Conservation (phyloP, 2,329 filamentous ascomycete genomes). For the Hysterium pulicare region DNA sequence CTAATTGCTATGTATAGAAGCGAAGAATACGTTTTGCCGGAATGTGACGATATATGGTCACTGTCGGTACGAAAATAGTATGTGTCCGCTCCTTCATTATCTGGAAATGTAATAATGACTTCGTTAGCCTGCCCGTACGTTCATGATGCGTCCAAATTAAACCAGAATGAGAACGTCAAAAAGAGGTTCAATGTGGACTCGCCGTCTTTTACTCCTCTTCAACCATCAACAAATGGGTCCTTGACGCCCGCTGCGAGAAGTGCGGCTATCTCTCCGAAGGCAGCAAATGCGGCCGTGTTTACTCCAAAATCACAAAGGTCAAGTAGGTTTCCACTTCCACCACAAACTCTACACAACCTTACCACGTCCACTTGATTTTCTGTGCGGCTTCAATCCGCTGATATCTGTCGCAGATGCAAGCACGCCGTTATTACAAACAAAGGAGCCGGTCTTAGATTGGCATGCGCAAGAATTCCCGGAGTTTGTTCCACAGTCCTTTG, state of each 20-base stretch:
- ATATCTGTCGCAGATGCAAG: slow-evolving; percentile 33
- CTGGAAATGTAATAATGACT: not conserved
- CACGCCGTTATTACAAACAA: slow-evolving; percentile 44
- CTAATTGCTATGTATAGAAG: slow-evolving; percentile 46
- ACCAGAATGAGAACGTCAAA: slow-evolving; percentile 55
- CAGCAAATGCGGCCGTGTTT: slow-evolving; percentile 83
- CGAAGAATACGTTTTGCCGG: slow-evolving; percentile 84
- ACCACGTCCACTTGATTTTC: slow-evolving; percentile 1
- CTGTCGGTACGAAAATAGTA: slow-evolving; percentile 84
- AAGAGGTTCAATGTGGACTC: slow-evolving; percentile 93
- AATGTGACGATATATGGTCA: slow-evolving; percentile 93
- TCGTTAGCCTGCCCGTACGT: slow-evolving; percentile 69
- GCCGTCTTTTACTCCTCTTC: slow-evolving; percentile 81
- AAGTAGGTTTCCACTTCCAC: slow-evolving; percentile 30
- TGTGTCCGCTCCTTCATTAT: slow-evolving; percentile 18
- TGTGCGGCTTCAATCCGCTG: no score
- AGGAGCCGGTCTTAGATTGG: slow-evolving; percentile 48
- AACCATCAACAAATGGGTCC: slow-evolving; percentile 46
- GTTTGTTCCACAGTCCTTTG: slow-evolving; percentile 55
- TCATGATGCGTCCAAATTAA: slow-evolving; percentile 69
- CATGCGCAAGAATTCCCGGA: slow-evolving; percentile 48
- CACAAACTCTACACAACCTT: no score
- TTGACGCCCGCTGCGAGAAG: slow-evolving; percentile 57
- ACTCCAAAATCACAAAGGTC: slow-evolving; percentile 61
- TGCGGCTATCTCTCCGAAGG: slow-evolving; percentile 79